Evolutionary conservation across 2,329 filamentous ascomycete genomes (phyloP), one percentile per base, ranked within the genome.

Genomic region (Penicillium griseofulvum): DNA sequence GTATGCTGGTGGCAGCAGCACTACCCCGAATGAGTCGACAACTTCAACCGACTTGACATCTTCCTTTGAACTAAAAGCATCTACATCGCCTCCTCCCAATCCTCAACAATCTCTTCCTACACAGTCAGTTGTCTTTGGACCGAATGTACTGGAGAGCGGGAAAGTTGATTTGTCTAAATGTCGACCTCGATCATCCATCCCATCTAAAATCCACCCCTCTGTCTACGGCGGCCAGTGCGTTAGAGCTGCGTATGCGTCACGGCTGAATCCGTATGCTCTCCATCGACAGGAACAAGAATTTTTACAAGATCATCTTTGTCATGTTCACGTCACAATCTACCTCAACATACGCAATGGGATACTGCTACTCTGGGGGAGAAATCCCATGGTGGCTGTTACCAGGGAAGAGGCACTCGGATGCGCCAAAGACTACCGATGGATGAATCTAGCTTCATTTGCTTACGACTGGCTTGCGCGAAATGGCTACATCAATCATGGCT

Each of bases 401-500:
- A 82, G 87, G 45, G 87, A 92, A 70, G 91, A 97, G 73, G 94
- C 94, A 7, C 83, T 93, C 42, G 94, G 94, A 4, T 97, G 93
- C 76, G 90, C 91, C 49, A 90, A 87, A 74, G 91, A 96, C 66
- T 81, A 83, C 51, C 86, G 91, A 51, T 97, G 91, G 86, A 96
- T 96, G 72, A 88, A 91, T 56, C 83, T 93, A 43, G 92, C 94
- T 10, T 90, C 86, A 61, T 82, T 97, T 53, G 94, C 91, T 61
- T 95, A 94, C 69, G 87, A 96, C 72, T 99, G 93, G 93, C 83
- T 99, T 17, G 81, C 92, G 53, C 87, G 93, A 57, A 86, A 89
- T 61, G 94, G 94, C 19, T 96, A 96, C 71, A 96, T 99, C 77
- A 99, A 99, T 72, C 97, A 91, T 71, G 94, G 95, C 16, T 97